These are phyloP conservation scores for Colletotrichum viniferum DNA, from an alignment of 2,329 filamentous ascomycete genomes.

Conservation along the genomic window DNA sequence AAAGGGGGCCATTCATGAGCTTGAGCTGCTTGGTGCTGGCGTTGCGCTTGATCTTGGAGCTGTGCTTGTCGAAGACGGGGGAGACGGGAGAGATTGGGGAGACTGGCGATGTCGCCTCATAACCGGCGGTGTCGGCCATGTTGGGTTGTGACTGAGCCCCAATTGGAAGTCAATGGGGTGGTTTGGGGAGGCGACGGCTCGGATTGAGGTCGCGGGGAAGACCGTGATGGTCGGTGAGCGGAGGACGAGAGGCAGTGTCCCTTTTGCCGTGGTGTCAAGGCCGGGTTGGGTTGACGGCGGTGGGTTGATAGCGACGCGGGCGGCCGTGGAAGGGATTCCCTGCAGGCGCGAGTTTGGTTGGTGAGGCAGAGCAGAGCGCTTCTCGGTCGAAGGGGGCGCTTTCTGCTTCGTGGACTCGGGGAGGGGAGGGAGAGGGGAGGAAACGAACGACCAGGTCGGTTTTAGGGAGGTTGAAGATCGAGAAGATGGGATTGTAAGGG, in stretches of 20 bases:
- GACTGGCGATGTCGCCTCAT: conserved; percentile 6
- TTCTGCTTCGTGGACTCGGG: conserved; percentile 6
- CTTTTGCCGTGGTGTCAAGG: background rate
- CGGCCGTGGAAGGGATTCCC: background rate
- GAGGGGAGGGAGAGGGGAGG: background rate
- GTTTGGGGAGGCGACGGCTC: background rate
- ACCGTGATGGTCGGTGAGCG: background rate
- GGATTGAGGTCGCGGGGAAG: background rate
- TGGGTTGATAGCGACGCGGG: background rate
- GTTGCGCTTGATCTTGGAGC: conserved; percentile 6
- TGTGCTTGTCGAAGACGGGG: conserved; percentile 1
- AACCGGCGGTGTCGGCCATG: conserved; percentile 18
- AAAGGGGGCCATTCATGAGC: conserved; percentile 61
- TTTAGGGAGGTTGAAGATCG: conserved; percentile 21
- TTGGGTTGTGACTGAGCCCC: background rate
- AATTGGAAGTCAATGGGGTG: conserved; percentile 13
- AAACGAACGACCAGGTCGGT: conserved; percentile 13
- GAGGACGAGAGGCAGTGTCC: background rate
- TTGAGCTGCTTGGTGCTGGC: conserved; percentile 22
- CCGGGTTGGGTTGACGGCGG: background rate
- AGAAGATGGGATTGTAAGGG: conserved; percentile 7
- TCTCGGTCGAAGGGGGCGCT: conserved; percentile 1
- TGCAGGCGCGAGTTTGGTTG: background rate
- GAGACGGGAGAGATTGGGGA: background rate
- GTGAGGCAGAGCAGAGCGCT: conserved; percentile 1